Evolutionary conservation across 148 eudicot genomes (phyloP).

Genomic region (Camellia japonica): DNA sequence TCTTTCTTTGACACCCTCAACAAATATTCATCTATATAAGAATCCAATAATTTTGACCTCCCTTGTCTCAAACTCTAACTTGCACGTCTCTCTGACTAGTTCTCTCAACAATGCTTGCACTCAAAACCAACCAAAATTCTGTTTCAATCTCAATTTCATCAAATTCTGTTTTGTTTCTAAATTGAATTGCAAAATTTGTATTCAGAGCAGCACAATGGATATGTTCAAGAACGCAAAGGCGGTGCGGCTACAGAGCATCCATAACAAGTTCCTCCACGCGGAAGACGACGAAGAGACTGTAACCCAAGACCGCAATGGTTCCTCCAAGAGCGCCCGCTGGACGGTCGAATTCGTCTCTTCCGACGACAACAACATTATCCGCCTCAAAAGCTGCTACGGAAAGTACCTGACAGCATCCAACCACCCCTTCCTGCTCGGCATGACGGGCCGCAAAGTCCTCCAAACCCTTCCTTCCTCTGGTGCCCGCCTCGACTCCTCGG

Average conservation of each 20-base stretch:
- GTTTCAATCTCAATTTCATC: not conserved
- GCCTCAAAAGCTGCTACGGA: constrained; percentile 50
- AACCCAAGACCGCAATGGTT: constrained; percentile 30
- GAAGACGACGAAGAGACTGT: constrained; percentile 52
- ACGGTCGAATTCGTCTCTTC: constrained; percentile 31
- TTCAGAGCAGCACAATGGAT: constrained; percentile 37
- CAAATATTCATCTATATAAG: too few relatives aligned
- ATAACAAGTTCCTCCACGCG: constrained; percentile 56
- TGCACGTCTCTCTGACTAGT: too few relatives aligned
- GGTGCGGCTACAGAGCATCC: constrained; percentile 56
- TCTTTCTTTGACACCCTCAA: too few relatives aligned
- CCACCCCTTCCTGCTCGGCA: constrained; percentile 45
- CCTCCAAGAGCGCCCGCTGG: constrained; percentile 36
- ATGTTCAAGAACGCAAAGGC: constrained; percentile 62
- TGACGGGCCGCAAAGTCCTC: constrained; percentile 50
- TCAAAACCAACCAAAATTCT: too few relatives aligned
- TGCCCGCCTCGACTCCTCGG: constrained; percentile 32
- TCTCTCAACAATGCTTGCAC: too few relatives aligned
- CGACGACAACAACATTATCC: constrained; percentile 21
- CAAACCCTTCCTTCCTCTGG: constrained; percentile 27
- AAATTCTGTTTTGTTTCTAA: not conserved
- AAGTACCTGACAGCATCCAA: constrained; percentile 51
- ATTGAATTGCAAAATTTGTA: constrained; percentile 13
- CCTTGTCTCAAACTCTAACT: too few relatives aligned
- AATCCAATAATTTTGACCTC: too few relatives aligned